Percentiles rank a stretch among this genome's conserved stretches.
These are phyloP conservation scores for Alternaria brassicicola DNA, from an alignment of 2,329 filamentous ascomycete species.

Conservation along the genomic window DNA sequence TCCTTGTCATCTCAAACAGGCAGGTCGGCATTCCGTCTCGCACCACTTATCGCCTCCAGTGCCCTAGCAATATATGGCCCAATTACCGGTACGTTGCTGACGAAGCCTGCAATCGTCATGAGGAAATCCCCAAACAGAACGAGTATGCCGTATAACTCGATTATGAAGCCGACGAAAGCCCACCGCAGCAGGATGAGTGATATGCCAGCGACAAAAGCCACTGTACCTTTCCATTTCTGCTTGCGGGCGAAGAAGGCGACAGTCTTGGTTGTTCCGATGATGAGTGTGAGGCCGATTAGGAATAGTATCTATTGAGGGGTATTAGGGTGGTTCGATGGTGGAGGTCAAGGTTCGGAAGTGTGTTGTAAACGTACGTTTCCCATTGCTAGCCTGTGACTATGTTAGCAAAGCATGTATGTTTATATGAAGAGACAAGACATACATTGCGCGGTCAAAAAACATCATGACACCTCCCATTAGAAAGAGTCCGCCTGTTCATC, in stretches of 20 bases:
- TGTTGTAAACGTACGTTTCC: conserved; percentile 71
- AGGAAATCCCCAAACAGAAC: conserved; percentile 96
- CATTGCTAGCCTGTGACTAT: conserved; percentile 79
- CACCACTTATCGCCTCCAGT: conserved; percentile 55
- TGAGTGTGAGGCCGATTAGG: conserved; percentile 92
- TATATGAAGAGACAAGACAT: conserved; percentile 44
- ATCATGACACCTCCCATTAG: conserved; percentile 91
- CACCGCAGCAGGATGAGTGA: conserved; percentile 85
- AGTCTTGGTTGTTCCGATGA: conserved; percentile 92
- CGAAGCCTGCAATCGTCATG: conserved; percentile 87
- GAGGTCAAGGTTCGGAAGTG: background rate
- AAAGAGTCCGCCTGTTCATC: conserved; percentile 80
- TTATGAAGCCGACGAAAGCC: conserved; percentile 86
- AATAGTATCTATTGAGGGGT: conserved; percentile 78
- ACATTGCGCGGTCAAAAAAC: conserved; percentile 98
- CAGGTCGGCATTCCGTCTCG: conserved; percentile 17
- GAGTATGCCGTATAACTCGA: conserved; percentile 92
- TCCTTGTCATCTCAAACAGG: conserved; percentile 14
- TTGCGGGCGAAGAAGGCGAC: conserved; percentile 91
- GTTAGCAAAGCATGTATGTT: conserved; percentile 10
- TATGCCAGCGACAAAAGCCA: conserved; percentile 84
- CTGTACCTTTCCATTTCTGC: conserved; percentile 90
- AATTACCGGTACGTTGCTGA: conserved; percentile 80
- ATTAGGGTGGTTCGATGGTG: conserved; percentile 6
- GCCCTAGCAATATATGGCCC: conserved; percentile 81